Conservation (phyloP, 78 protist genomes). For the Isochrysis galbana region DNA sequence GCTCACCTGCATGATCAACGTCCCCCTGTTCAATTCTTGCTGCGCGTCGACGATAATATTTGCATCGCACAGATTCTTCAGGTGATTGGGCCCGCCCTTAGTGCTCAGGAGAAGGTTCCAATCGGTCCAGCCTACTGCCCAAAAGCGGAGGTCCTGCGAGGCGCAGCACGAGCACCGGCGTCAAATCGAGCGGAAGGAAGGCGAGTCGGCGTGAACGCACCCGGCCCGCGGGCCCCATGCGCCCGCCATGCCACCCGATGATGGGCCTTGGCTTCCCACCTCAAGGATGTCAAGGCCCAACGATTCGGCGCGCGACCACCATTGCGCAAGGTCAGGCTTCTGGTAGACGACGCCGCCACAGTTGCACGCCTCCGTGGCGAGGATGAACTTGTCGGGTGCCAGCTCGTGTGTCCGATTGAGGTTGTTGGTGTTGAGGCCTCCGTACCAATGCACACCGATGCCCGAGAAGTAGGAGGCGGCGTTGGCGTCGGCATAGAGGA, state of each 20-base stretch:
- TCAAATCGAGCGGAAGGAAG: too few species aligned
- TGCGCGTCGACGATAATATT: not conserved
- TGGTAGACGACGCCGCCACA: slow-evolving; percentile 7
- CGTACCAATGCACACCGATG: slow-evolving; percentile 58
- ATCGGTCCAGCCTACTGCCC: slow-evolving; percentile 53
- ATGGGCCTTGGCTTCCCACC: too few species aligned
- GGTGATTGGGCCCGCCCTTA: slow-evolving; percentile 53
- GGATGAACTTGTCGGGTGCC: slow-evolving; percentile 20
- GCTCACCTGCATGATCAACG: not conserved
- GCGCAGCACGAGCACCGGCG: too few species aligned
- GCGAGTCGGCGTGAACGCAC: too few species aligned
- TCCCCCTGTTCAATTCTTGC: not conserved
- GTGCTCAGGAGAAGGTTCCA: slow-evolving; percentile 34
- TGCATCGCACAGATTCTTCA: slow-evolving; percentile 29
- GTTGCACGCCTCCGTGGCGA: slow-evolving; percentile 54
- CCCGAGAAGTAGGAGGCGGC: slow-evolving; percentile 44
- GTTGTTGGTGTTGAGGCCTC: not conserved
- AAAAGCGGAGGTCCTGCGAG: not conserved
- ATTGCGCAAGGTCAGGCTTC: not conserved
- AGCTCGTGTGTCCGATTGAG: not conserved
- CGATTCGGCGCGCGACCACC: slow-evolving; percentile 11
- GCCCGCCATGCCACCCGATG: too few species aligned
- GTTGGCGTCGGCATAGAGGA: not conserved
- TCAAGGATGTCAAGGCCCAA: slow-evolving; percentile 5
- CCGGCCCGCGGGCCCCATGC: too few species aligned